Evolutionary conservation across 257 asterid species (phyloP), one percentile per base, ranked within the genome.

Genomic region (Sherardia arvensis): DNA sequence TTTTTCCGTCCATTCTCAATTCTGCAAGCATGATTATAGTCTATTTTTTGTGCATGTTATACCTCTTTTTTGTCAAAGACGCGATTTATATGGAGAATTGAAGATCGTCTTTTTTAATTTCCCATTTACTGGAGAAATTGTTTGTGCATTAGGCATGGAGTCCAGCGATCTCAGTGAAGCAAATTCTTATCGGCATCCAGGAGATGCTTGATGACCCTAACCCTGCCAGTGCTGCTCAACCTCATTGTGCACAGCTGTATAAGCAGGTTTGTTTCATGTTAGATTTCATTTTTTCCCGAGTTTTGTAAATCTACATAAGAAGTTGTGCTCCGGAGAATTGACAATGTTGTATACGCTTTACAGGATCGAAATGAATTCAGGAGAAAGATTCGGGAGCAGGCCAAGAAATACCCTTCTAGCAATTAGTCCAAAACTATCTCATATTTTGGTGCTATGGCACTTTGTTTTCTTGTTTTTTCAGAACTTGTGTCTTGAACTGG

Each of bases 161-260:
- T 60, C 79, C 79, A 32, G 79, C 79, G 28, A 74, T 78, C 38
- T 74, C 83, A 53, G 79, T 78, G 32, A 74, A 67, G 66, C 83
- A 78, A 68, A 68, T 70, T 74, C 72, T 78, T 49, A 58, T 74
- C 23, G 83, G 83, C 45, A 74, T 78, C 67, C 83, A 78, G 49
- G 83, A 78, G 66, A 71, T 78, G 60, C 65, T 78, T 2, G 83
- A 74, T 61, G 72, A 51, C 21, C 83, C 83, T 23, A 78, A 78
- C 53, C 79, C 79, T 7, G 60, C 61, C 28, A 74, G 74, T 71
- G 77, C 83, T 26, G 79, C 79, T 2, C 79, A 74, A 65, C 64
- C 66, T 9, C 68, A 73, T 26, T 76, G 72, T 36, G 65, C 69
- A 59, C 60, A 64, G 15, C 40, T 74, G 64, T 74, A 15, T 56